Evolutionary conservation across 2,329 filamentous ascomycete species (phyloP), one percentile per base, ranked within the genome.

Genomic region (Thermothelomyces thermophilus): DNA sequence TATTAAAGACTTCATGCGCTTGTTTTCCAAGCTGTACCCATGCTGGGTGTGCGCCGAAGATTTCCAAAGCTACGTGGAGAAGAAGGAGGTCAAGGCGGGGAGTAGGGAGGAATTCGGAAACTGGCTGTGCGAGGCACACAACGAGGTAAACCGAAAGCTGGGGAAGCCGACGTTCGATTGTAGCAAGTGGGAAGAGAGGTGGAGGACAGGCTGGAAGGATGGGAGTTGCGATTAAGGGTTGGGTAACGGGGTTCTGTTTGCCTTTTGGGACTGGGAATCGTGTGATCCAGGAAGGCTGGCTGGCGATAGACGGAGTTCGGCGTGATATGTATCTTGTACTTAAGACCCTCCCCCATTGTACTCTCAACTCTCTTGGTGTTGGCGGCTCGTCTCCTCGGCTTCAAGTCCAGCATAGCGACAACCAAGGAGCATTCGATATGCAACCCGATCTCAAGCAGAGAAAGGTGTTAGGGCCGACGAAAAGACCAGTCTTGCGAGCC

Each of bases 11-110:
- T 97, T 98, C 70, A 76, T 98, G 60, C 71, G 73, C 20, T 74
- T 90, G 2, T 95, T 98, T 66, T 83, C 87, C 22, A 86, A 85
- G 58, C 70, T 97, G 17, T 98, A 98, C 64, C 93, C 93, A 3
- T 98, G 93, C 73, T 95, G 90, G 89, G 80, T 86, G 3, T 98
- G 93, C 68, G 93, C 90, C 30, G 86, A 91, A 53, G 91, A 97
- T 64, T 96, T 98, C 67, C 85, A 85, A 66, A 66, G 66, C 0
- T 97, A 91, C 77, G 84, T 97, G 73, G 75, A 73, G 55, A 76
- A 77, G 55, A 86, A 90, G 57, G 79, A 80, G 63, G 83, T 91
- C 34, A 66, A 67, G 54, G 71, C 79, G 8, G 72, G 69, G 34
- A 79, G 75, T 56, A 70, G 81, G 33, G 78, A 82, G 50, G 85